Evolutionary conservation across 441 rosid genomes (phyloP), one percentile per base, ranked within the genome.

Genomic region (Melastoma candidum): DNA sequence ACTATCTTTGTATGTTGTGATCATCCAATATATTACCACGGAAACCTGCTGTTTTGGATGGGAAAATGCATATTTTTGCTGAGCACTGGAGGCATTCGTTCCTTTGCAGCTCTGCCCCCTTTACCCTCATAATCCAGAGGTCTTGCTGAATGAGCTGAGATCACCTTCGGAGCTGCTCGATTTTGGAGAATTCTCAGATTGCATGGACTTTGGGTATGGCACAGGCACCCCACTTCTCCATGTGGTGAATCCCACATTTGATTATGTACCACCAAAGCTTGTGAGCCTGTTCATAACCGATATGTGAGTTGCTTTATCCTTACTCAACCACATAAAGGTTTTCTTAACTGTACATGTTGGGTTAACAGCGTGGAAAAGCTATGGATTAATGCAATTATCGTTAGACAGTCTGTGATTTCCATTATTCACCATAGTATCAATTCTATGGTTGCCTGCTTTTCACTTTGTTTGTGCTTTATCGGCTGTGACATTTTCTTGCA

Each of bases 81-180:
- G 44, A 27, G 11, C 41, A 52, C 56, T 52, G 56, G 32, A 32
- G n/a, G 24, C 12, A 36, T 26, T 32, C 25, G 32, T 52, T 52
- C 26, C 26, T 27, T 68, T 66, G 55, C 85, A 93, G 99, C 54
- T 93, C 68, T 93, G 99, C 69, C 97, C 97, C 43, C 66, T 89
- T 44, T 93, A 93, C 80, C 97, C 99, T 9, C 97, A 89, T 76
- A 87, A 93, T 69, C 97, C 95, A 3, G 97, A 89, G 79, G 95
- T 83, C 44, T 71, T 86, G 56, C 77, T 89, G 43, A 93, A 93
- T 74, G 96, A 93, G 72, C 74, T 89, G 79, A 85, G 96, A 73
- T 87, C 96, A 36, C 99, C 99, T 48, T 89, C 95, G 22, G 97
- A 93, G 74, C 68, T 89, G 51, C 80, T 89, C 63, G 96, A 93